These are phyloP conservation scores for Colletotrichum falcatum DNA, from an alignment of 2,329 filamentous ascomycete species.

Conservation along the genomic window DNA sequence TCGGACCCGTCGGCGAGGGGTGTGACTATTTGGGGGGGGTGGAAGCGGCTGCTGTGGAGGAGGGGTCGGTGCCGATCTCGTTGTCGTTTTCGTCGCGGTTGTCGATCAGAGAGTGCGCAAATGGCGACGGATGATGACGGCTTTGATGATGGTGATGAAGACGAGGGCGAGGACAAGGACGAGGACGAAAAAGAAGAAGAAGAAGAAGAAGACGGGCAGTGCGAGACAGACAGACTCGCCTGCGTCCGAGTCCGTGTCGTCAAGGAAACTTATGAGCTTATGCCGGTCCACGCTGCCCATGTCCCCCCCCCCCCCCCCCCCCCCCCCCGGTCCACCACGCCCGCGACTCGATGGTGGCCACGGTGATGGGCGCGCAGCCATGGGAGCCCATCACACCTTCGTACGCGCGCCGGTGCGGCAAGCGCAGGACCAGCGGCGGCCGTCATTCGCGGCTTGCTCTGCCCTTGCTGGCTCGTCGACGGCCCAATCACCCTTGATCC, in stretches of 20 bases:
- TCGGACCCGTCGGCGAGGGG: constrained; percentile 16
- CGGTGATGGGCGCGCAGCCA: constrained; percentile 14
- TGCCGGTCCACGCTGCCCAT: constrained; percentile 17
- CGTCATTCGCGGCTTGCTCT: constrained; percentile 8
- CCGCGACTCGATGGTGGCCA: constrained; percentile 26
- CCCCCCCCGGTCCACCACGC: constrained; percentile 29
- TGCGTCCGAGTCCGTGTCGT: constrained; percentile 36
- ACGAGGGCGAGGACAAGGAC: background rate
- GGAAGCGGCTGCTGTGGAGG: background rate
- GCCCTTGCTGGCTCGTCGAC: constrained; percentile 12
- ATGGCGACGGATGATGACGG: background rate
- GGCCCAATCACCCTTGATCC: constrained; percentile 9
- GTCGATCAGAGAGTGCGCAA: constrained; percentile 8
- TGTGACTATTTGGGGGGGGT: too few species aligned
- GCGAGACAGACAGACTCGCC: background rate
- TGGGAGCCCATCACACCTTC: constrained; percentile 27
- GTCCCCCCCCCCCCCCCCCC: constrained; percentile 29
- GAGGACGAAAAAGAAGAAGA: too few species aligned
- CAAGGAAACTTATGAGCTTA: constrained; percentile 41
- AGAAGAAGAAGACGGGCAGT: constrained; percentile 12
- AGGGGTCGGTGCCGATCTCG: background rate
- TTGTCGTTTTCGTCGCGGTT: background rate
- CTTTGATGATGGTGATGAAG: too few species aligned
- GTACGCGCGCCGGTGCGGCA: constrained; percentile 7
- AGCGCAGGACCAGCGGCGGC: background rate